Base-by-base conservation (phyloP, 441 rosid genomes). In the Bruguiera hainesii region DNA sequence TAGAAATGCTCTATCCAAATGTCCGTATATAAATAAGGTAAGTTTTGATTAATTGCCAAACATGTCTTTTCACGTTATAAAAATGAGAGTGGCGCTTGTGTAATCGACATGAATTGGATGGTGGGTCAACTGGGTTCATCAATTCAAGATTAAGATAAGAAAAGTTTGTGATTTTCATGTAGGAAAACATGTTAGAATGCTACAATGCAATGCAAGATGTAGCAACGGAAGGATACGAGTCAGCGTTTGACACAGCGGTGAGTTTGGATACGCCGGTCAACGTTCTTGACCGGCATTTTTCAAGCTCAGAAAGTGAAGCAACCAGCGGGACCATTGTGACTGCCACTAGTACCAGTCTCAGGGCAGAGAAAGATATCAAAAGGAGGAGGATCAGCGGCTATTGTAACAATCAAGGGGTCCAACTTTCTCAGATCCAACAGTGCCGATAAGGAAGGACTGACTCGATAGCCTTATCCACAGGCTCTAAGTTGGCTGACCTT, bases 161-260 rank as follows among this genome's bases (percentile, higher is more conserved):
- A 10, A 37, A 23, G 4, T 10, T 21, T 3, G 28, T 53, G 26
- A 53, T 53, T 53, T 6, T 60, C 49, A 63, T 33, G 63, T 71
- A 90, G 97, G 97, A 88, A 56, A 79, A 73, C 70, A 11, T 86
- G 81, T 26, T 74, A 73, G 70, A 73, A 69, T 88, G 97, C 80
- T 84, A 74, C 76, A 73, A 78, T 33, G 79, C 72, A 42, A 75
- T 90, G 76, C 77, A 85, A 77, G 77, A 69, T 19, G 42, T 56
- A 15, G 69, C 68, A 28, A 68, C 30, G 66, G 86, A 72, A 11
- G 83, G 77, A 37, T 77, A 81, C 64, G 80, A 80, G 42, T 64
- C 75, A 59, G 77, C 73, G 20, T 56, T 71, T 28, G 87, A 80
- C 60, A 64, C 67, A 66, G 70, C 62, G 61, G 81, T 79, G 21